Base-by-base conservation (phyloP, 768 basidiomycete species). In the Boletus rufocinnamomeus region DNA sequence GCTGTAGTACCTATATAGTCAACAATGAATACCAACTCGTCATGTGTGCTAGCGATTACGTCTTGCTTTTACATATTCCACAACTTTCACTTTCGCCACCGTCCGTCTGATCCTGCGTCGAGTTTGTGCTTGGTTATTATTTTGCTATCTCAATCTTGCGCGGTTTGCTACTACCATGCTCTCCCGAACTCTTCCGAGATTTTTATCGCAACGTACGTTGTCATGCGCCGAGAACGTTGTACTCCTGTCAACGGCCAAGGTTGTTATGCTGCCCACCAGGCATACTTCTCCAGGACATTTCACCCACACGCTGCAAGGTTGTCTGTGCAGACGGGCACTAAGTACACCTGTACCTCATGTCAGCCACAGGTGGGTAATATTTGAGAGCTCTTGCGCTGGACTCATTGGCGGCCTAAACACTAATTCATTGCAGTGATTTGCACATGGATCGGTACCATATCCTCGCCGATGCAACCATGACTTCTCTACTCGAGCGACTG, bases 391-490 rank as follows among this genome's bases (percentile, higher is more conserved):
- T 46, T 35, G 32, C 8, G 4, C 47, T 49, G 25, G 4, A n/a
- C 35, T 44, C 48, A 48, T 38, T 30, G 21, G 37, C 6, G 8
- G 38, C 37, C 17, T 34, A 49, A 37, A 28, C 28, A 9, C 40
- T 54, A 16, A 32, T 47, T 38, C 13, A 21, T 47, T 32, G 35
- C 64, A 84, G 84, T 60, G 74, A 79, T 25, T 61, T 95, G n/a
- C 73, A 84, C 1, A 78, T 81, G 63, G 83, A 85, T 32, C 72
- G 78, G 52, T 97, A 96, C 68, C 86, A 95, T 66, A 69, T 70
- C 32, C 73, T 89, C 28, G 82, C 95, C 2, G 92, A 96, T 59
- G 71, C 75, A 38, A 84, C 90, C 4, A 94, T 97, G 93, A 84
- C 88, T 51, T 72, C 69, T 10, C 69, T 96, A 21, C 81, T 94